Percentiles rank a stretch among this genome's conserved stretches.
Conservation (phyloP, 148 eudicot genomes). For the Vaccinium corymbosum region DNA sequence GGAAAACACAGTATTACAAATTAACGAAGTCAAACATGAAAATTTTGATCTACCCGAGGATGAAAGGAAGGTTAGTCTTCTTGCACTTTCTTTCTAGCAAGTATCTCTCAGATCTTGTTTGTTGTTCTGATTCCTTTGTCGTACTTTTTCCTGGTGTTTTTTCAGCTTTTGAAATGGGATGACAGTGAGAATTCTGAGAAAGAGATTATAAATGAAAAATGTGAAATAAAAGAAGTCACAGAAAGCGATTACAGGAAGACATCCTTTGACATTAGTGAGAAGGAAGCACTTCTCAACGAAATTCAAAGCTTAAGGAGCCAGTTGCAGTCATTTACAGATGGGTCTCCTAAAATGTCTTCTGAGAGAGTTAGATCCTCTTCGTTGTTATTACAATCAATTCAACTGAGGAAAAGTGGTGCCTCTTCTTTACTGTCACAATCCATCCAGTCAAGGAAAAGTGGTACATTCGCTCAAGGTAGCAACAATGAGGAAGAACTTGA, state of each 20-base stretch:
- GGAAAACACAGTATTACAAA: slow-evolving; percentile 14
- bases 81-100: background rate
- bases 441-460: slow-evolving; percentile 67
- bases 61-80: slow-evolving; percentile 51
- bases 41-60: slow-evolving; percentile 11
- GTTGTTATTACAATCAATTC: slow-evolving; percentile 65
- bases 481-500: slow-evolving; percentile 67
- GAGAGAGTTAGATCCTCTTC: slow-evolving; percentile 76
- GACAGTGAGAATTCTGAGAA: slow-evolving; percentile 39
- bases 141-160: background rate
- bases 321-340: slow-evolving; percentile 43
- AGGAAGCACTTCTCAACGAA: slow-evolving; percentile 76
- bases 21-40: slow-evolving; percentile 20
- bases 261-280: slow-evolving; percentile 55
- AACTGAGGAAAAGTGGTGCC: slow-evolving; percentile 58
- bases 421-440: slow-evolving; percentile 54
- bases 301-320: slow-evolving; percentile 62
- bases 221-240: slow-evolving; percentile 42
- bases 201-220: slow-evolving; percentile 48
- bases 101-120: background rate
- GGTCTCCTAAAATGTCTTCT: slow-evolving; percentile 48
- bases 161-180: slow-evolving; percentile 41
- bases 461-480: slow-evolving; percentile 29
- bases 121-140: background rate
- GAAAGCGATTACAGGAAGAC: slow-evolving; percentile 21